These are phyloP conservation scores for Sugiyamaella grinbergsii DNA, from an alignment of 1,139 yeast genomes.

Conservation along the genomic window DNA sequence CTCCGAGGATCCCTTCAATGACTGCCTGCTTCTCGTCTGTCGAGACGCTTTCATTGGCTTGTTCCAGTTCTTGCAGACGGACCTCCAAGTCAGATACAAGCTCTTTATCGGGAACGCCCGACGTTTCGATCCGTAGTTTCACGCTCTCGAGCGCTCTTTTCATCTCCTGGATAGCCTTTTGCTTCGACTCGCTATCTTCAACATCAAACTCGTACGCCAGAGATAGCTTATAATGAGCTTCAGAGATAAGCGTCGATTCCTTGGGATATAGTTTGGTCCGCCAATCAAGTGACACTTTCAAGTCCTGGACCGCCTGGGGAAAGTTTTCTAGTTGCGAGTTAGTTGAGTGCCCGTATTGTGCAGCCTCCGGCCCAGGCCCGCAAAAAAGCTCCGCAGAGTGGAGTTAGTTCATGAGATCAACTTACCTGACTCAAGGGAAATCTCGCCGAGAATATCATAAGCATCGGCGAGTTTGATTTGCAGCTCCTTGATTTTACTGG, in stretches of 20 bases:
- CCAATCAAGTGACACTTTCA: conserved; percentile 57
- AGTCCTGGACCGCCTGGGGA: conserved; percentile 70
- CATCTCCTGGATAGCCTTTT: conserved; percentile 61
- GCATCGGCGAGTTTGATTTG: conserved; percentile 68
- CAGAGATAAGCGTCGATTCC: conserved; percentile 66
- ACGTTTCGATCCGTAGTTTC: conserved; percentile 48
- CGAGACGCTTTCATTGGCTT: conserved; percentile 54
- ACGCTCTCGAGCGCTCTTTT: conserved; percentile 63
- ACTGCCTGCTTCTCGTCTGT: conserved; percentile 60
- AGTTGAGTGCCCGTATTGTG: not conserved
- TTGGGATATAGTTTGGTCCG: conserved; percentile 56
- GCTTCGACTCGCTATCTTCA: conserved; percentile 48
- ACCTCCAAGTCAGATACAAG: conserved; percentile 55
- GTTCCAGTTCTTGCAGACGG: conserved; percentile 52
- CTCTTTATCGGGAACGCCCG: conserved; percentile 49
- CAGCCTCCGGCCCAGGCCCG: conserved; percentile 1
- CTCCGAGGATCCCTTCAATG: conserved; percentile 63
- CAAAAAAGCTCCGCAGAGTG: no score
- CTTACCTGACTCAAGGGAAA: conserved; percentile 71
- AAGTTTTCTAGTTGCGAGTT: conserved; percentile 55
- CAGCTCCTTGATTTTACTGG: conserved; percentile 42
- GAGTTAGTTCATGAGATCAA: not conserved
- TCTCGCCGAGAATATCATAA: conserved; percentile 83
- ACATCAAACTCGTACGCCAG: conserved; percentile 73
- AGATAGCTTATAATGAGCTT: conserved; percentile 79